Evolutionary conservation across 441 rosid genomes (phyloP).

Genomic region (Gossypium gossypioides): DNA sequence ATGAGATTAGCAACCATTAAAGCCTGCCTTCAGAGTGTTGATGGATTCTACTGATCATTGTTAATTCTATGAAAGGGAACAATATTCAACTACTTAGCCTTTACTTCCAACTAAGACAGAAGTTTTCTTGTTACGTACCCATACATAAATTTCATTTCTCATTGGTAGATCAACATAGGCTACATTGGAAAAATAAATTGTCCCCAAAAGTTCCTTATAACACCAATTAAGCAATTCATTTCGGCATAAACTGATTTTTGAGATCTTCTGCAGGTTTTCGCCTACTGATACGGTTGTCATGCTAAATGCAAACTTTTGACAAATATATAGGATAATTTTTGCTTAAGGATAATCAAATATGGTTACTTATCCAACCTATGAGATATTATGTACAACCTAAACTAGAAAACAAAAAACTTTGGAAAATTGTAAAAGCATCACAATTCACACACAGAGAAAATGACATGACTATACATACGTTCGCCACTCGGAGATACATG

Average conservation of each 20-base stretch:
- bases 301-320: neutral
- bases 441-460: neutral
- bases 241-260: neutral
- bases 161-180: neutral
- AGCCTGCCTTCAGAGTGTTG: neutral
- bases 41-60: neutral
- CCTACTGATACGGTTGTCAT: neutral
- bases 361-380: neutral
- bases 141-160: neutral
- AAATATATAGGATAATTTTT: neutral
- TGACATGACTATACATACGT: constrained; percentile 42
- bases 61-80: neutral
- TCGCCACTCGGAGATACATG: constrained; percentile 75
- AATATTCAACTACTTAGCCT: neutral
- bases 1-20: neutral
- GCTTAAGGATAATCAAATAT: neutral
- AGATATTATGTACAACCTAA: neutral
- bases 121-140: neutral
- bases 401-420: neutral
- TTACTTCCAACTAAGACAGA: neutral
- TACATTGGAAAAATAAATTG: neutral
- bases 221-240: neutral
- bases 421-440: neutral
- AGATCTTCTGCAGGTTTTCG: neutral
- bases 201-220: neutral